Percentiles rank a stretch among this genome's conserved stretches.
These are phyloP conservation scores for Entonaema liquescens DNA, from an alignment of 495 filamentous ascomycete genomes.

Conservation along the genomic window DNA sequence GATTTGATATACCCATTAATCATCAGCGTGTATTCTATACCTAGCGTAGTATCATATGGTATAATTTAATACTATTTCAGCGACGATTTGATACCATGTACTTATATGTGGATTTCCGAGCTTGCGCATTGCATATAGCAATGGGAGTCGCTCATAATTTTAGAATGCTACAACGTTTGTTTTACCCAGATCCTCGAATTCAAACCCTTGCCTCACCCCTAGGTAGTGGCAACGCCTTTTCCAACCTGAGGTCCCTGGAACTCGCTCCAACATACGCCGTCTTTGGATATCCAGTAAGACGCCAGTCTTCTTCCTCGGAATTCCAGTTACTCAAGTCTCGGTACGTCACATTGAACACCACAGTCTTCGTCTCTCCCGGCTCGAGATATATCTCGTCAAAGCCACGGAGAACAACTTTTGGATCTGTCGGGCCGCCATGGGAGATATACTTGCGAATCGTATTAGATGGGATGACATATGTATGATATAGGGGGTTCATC, in stretches of 20 bases:
- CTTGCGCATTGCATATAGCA: neutral
- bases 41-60: constrained; percentile 1
- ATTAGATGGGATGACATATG: constrained; percentile 53
- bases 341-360: constrained; percentile 75
- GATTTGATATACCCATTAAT: neutral
- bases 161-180: neutral
- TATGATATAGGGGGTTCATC: neutral
- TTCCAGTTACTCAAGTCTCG: constrained; percentile 87
- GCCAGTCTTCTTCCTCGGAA: constrained; percentile 79
- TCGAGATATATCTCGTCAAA: constrained; percentile 79
- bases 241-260: constrained; percentile 46
- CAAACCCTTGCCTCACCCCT: neutral
- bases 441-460: constrained; percentile 68
- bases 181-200: neutral
- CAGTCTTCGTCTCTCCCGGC: constrained; percentile 63
- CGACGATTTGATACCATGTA: neutral
- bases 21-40: neutral
- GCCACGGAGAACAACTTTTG: constrained; percentile 74
- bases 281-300: constrained; percentile 52
- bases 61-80: neutral
- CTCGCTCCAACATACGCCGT: constrained; percentile 52
- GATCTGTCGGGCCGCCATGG: constrained; percentile 69
- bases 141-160: neutral
- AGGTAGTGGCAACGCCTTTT: constrained; percentile 18
- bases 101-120: neutral